phyloP scores from a whole-genome alignment of 2,329 filamentous ascomycete species.

The Cercospora sp. region DNA sequence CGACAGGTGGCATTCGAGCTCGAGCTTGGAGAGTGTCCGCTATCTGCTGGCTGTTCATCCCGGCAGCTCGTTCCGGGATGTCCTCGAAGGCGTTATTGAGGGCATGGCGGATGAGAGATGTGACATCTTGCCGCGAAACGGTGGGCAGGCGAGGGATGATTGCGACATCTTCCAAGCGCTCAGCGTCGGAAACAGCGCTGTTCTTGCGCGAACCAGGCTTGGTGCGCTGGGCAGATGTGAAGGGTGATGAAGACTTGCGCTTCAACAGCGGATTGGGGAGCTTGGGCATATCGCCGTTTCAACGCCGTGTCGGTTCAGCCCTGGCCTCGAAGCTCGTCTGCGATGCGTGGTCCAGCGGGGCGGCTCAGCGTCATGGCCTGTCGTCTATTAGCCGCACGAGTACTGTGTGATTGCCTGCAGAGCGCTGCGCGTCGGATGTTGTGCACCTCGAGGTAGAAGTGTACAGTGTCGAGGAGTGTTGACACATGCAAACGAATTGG shows the following conservation, averaged over 20 bases:
- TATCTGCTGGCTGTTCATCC: conserved; percentile 64
- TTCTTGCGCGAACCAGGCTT: conserved; percentile 34
- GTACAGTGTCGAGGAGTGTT: neutral
- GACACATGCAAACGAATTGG: neutral
- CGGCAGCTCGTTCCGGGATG: conserved; percentile 58
- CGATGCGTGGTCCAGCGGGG: neutral
- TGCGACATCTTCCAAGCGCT: conserved; percentile 61
- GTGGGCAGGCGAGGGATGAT: conserved; percentile 56
- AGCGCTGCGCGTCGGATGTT: neutral
- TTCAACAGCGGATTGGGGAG: conserved; percentile 36
- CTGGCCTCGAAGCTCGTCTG: conserved; percentile 5
- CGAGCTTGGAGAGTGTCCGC: conserved; percentile 65
- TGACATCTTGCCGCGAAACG: conserved; percentile 61
- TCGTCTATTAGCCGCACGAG: neutral
- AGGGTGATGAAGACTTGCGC: conserved; percentile 43
- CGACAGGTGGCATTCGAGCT: conserved; percentile 60
- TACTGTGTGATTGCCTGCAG: neutral
- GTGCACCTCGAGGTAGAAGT: neutral
- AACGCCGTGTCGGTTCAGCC: conserved; percentile 20
- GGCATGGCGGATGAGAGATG: conserved; percentile 57
- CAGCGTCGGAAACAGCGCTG: conserved; percentile 25
- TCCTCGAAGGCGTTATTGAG: conserved; percentile 63
- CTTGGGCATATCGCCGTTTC: conserved; percentile 31
- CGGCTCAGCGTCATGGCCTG: neutral
- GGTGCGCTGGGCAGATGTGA: conserved; percentile 40